A percentile compares a stretch with the other conserved stretches of the same genome.
Conservation (phyloP, 768 basidiomycete species). For the Termitomyces sp. region DNA sequence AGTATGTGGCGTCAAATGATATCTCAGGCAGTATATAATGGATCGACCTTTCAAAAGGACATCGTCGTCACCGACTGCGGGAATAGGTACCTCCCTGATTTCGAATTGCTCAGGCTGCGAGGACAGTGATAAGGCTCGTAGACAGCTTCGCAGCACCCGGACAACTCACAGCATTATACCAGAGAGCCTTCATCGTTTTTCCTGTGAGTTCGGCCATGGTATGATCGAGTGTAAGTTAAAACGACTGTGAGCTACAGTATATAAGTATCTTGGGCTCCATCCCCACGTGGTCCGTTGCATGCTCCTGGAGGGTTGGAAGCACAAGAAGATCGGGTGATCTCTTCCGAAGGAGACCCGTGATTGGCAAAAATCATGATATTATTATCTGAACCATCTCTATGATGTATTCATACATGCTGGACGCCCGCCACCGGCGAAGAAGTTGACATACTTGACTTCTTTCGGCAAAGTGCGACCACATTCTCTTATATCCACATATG, state of each 20-base stretch:
- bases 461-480: too few relatives aligned
- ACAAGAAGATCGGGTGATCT: too few relatives aligned
- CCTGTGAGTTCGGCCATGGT: conserved; percentile 38
- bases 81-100: conserved; percentile 65
- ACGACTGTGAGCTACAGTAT: background rate
- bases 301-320: too few relatives aligned
- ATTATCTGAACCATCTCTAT: too few relatives aligned
- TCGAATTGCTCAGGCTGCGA: conserved; percentile 64
- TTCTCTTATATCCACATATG: too few relatives aligned
- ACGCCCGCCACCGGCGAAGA: too few relatives aligned
- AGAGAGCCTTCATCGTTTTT: conserved; percentile 63
- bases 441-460: too few relatives aligned
- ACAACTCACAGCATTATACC: conserved; percentile 50
- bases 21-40: background rate
- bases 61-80: conserved; percentile 62
- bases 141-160: conserved; percentile 8
- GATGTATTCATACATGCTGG: too few relatives aligned
- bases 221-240: background rate
- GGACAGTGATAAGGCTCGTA: background rate
- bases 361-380: too few relatives aligned
- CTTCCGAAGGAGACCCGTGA: too few relatives aligned
- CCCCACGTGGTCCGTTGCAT: conserved; percentile 6
- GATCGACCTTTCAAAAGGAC: conserved; percentile 63
- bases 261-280: conserved; percentile 5
- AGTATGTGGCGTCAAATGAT: conserved; percentile 2